phyloP scores from a whole-genome alignment of 2,329 filamentous ascomycete species.

The Byssoonygena ceratinophila region DNA sequence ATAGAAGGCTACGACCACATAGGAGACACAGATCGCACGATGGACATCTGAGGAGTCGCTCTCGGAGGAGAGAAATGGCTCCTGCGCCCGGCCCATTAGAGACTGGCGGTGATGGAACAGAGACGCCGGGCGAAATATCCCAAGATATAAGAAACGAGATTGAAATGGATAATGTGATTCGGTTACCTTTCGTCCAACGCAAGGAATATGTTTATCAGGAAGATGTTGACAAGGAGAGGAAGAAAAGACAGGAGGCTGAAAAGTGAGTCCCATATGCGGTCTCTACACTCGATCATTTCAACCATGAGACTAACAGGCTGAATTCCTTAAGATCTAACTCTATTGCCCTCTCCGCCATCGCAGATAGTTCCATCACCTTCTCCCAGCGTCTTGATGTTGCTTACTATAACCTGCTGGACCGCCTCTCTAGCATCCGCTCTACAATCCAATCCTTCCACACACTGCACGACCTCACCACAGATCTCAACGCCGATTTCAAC shows the following conservation, averaged over 20 bases:
- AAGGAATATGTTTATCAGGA: conserved; percentile 27
- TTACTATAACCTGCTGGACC: conserved; percentile 40
- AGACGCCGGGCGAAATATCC: neutral
- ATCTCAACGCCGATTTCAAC: conserved; percentile 32
- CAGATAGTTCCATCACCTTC: conserved; percentile 33
- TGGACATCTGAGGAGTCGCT: neutral
- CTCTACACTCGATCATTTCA: neutral
- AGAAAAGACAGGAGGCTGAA: conserved; percentile 67
- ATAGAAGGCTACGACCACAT: conserved; percentile 7
- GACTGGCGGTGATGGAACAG: neutral
- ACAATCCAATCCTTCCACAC: conserved; percentile 36
- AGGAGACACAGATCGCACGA: conserved; percentile 7
- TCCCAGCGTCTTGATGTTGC: conserved; percentile 40
- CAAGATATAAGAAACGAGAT: neutral
- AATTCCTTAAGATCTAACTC: conserved; percentile 18
- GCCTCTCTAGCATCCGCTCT: conserved; percentile 32
- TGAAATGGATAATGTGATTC: conserved; percentile 16
- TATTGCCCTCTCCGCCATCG: conserved; percentile 28
- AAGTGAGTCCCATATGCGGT: conserved; percentile 45
- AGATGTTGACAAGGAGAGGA: conserved; percentile 32
- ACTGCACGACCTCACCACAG: conserved; percentile 29
- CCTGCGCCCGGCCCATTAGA: neutral
- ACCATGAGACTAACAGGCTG: neutral
- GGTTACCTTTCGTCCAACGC: conserved; percentile 14
- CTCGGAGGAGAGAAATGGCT: neutral